Base-by-base conservation (phyloP, 306 rosid species). In the Lathyrus oleraceus region DNA sequence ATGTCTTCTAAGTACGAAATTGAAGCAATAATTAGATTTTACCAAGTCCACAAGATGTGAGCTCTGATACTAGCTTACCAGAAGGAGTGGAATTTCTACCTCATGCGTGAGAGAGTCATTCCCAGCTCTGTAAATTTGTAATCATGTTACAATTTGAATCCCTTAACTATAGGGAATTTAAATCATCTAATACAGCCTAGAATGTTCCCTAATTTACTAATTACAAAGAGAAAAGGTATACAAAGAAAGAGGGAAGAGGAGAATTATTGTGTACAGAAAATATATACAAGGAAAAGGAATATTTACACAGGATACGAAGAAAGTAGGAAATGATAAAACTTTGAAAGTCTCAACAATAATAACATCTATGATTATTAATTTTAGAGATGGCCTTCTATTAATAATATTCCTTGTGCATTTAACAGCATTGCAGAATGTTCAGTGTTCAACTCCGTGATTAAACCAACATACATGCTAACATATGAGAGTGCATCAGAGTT, bases 401-500 rank as follows among this genome's bases (percentile, higher is more conserved):
- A 40, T 77, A 71, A 38, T 63, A 17, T 61, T 17, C 58, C 73
- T 2, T 53, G 51, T 80, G 76, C 65, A 48, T 81, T 53, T 57
- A 52, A 81, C 79, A 95, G 99, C 79, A 89, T 91, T 74, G 97
- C 99, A 81, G 99, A 95, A 72, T 86, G 80, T 82, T 86, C 95
- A 36, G 91, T 91, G 81, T 92, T 83, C 21, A 95, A 89, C 81
- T 89, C 99, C 8, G 58, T 85, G 78, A 85, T 95, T 71, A 95
- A 84, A 78, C 97, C 99, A 73, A 95, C 99, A 21, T 95, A 89
- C 81, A 95, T 95, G 97, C 81, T 91, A 70, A 95, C 99, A 4
- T 91, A 95, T 78, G 99, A 91, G 84, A 87, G 95, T 36, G 99
- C 97, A 39, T 91, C 97, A 30, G 97, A 95, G 83, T 84, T 95